A percentile compares a stretch with the other conserved stretches of the same genome.
phyloP scores from a whole-genome alignment of 345 rosid genomes.

The Murraya paniculata region DNA sequence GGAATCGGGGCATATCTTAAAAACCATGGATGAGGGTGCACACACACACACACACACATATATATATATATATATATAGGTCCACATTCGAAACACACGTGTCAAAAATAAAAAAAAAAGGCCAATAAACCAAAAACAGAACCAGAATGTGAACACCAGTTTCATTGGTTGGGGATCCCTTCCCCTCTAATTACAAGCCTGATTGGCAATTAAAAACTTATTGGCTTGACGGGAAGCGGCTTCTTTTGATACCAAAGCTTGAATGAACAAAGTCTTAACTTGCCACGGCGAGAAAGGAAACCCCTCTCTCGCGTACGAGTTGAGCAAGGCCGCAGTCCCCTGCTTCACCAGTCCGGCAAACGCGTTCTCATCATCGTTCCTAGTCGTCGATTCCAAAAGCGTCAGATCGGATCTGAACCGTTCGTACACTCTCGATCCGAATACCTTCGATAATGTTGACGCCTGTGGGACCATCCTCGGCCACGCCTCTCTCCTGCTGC shows the following conservation, averaged over 20 bases:
- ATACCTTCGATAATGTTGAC: slow-evolving; percentile 70
- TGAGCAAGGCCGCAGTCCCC: slow-evolving; percentile 75
- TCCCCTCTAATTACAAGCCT: slow-evolving; percentile 46
- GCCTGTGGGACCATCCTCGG: slow-evolving; percentile 84
- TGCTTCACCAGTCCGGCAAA: slow-evolving; percentile 61
- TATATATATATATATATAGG: too few relatives aligned
- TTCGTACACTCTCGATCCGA: slow-evolving; percentile 61
- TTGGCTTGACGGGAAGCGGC: slow-evolving; percentile 59
- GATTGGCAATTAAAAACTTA: slow-evolving; percentile 55
- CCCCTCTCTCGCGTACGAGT: slow-evolving; percentile 64
- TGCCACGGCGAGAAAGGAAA: slow-evolving; percentile 71
- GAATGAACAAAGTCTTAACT: slow-evolving; percentile 72
- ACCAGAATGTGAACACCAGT: neutral
- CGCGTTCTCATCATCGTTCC: slow-evolving; percentile 48
- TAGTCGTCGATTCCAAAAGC: slow-evolving; percentile 58
- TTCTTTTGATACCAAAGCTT: slow-evolving; percentile 59
- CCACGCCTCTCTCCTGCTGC: slow-evolving; percentile 75
- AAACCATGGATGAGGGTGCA: too few relatives aligned
- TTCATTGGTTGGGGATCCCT: neutral
- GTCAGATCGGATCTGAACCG: slow-evolving; percentile 79
- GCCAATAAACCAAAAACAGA: neutral
- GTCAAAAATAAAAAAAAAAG: neutral
- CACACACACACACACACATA: too few relatives aligned
- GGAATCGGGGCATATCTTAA: neutral
- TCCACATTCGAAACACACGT: too few relatives aligned